A percentile compares a stretch with the other conserved stretches of the same genome.
These are phyloP conservation scores for Sporothrix protearum DNA, from an alignment of 2,329 filamentous ascomycete genomes.

Conservation along the genomic window DNA sequence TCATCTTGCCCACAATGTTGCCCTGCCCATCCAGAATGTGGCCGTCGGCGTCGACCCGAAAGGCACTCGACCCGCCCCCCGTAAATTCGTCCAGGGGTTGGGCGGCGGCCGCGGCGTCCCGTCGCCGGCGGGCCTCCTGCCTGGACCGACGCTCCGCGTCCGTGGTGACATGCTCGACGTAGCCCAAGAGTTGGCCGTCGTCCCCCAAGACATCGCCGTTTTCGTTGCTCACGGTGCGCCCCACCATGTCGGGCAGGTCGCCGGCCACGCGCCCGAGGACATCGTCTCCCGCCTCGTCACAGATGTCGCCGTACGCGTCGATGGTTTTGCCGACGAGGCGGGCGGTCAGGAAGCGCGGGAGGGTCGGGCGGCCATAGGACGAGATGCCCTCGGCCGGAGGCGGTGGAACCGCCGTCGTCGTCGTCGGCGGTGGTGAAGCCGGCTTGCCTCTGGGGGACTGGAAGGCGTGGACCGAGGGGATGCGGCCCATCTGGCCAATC, in stretches of 20 bases:
- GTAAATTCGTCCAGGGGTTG: slow-evolving; percentile 35
- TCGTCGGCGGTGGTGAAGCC: neutral
- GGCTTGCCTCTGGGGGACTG: slow-evolving; percentile 29
- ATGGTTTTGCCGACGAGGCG: slow-evolving; percentile 47
- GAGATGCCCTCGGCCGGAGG: slow-evolving; percentile 21
- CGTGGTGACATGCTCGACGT: slow-evolving; percentile 40
- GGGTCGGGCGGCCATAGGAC: slow-evolving; percentile 33
- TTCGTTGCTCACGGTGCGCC: slow-evolving; percentile 44
- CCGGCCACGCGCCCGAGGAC: slow-evolving; percentile 52
- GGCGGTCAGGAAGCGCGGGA: slow-evolving; percentile 32
- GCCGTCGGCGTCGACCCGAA: slow-evolving; percentile 44
- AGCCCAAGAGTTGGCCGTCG: slow-evolving; percentile 43
- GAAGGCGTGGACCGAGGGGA: slow-evolving; percentile 34
- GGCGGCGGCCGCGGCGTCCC: neutral
- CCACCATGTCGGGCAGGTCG: slow-evolving; percentile 54
- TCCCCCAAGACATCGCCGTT: slow-evolving; percentile 45
- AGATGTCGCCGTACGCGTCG: slow-evolving; percentile 54
- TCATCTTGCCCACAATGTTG: slow-evolving; percentile 48
- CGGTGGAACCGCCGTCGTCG: neutral
- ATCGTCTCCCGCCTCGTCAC: slow-evolving; percentile 48
- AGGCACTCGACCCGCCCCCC: slow-evolving; percentile 35
- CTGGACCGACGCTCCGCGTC: neutral
- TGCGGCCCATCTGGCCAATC: slow-evolving; percentile 35
- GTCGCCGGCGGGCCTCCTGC: neutral
- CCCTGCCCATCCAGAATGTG: slow-evolving; percentile 47